Percentiles rank a stretch among this genome's conserved stretches.
These are phyloP conservation scores for Macrolepiota dolichaula DNA, from an alignment of 768 basidiomycete species.

Conservation along the genomic window DNA sequence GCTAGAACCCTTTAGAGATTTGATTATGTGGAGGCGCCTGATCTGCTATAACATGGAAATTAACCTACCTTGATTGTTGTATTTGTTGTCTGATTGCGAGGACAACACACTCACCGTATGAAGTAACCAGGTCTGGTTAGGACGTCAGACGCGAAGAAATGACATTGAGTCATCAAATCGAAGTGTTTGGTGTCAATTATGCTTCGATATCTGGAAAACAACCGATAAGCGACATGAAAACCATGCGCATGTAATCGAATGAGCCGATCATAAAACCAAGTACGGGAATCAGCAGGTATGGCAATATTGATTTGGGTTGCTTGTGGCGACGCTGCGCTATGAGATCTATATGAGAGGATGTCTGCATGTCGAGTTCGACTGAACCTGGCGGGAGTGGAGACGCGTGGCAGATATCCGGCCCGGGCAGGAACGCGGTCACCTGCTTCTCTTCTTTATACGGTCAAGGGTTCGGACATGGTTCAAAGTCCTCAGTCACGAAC, in stretches of 20 bases:
- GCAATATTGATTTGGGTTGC: not conserved
- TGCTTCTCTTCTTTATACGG: not conserved
- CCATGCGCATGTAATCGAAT: not conserved
- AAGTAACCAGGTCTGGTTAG: too few species aligned
- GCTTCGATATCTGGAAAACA: not conserved
- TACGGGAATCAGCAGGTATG: not conserved
- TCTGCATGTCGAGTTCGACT: not conserved
- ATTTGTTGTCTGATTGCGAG: too few species aligned
- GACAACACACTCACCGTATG: too few species aligned
- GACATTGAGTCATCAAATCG: too few species aligned
- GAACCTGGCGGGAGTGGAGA: not conserved
- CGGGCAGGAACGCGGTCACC: not conserved
- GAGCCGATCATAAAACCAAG: not conserved
- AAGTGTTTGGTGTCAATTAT: not conserved
- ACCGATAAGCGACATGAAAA: not conserved
- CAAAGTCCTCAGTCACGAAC: slow-evolving; percentile 13
- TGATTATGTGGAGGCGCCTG: too few species aligned
- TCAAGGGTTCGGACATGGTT: not conserved
- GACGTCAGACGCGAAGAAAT: too few species aligned
- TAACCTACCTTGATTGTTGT: too few species aligned
- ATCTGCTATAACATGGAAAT: too few species aligned
- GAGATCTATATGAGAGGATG: not conserved
- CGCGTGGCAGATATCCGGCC: not conserved
- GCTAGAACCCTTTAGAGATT: too few species aligned
- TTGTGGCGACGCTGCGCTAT: not conserved